Evolutionary conservation across 2,329 filamentous ascomycete genomes (phyloP).

Genomic region (Clarireedia paspali): DNA sequence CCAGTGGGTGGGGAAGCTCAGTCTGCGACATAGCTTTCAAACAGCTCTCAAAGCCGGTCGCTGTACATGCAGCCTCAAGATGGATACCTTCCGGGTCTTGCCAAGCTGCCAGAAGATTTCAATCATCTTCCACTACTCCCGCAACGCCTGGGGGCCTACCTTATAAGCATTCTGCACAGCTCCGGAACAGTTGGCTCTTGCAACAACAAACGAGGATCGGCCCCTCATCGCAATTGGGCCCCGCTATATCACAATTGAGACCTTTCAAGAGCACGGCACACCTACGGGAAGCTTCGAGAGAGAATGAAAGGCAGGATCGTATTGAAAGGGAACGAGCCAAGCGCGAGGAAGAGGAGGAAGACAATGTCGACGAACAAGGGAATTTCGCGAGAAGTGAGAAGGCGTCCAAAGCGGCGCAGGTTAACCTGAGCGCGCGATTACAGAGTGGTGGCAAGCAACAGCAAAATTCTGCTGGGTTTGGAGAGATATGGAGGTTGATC

Average conservation of each 20-base stretch:
- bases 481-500: conserved; percentile 79
- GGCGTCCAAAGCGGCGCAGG: conserved; percentile 75
- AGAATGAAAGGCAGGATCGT: conserved; percentile 27
- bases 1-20: conserved; percentile 19
- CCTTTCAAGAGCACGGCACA: conserved; percentile 23
- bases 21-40: conserved; percentile 20
- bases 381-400: conserved; percentile 71
- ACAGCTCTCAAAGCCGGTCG: conserved; percentile 14
- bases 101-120: conserved; percentile 10
- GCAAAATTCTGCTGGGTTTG: conserved; percentile 50
- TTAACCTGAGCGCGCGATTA: conserved; percentile 82
- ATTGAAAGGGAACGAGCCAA: conserved; percentile 31
- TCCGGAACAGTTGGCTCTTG: conserved; percentile 11
- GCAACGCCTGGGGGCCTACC: conserved; percentile 8
- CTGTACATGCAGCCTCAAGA: conserved; percentile 11
- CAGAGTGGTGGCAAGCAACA: conserved; percentile 63
- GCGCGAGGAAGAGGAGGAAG: conserved; percentile 36
- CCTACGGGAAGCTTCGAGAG: conserved; percentile 16
- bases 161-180: conserved; percentile 11
- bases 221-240: conserved; percentile 23
- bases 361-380: conserved; percentile 40
- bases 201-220: conserved; percentile 10
- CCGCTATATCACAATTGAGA: conserved; percentile 25
- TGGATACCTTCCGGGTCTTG: conserved; percentile 1
- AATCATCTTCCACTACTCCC: conserved; percentile 14